Evolutionary conservation across 768 basidiomycete species (phyloP).

Genomic region (Rhodosporidiobolus odoratus): DNA sequence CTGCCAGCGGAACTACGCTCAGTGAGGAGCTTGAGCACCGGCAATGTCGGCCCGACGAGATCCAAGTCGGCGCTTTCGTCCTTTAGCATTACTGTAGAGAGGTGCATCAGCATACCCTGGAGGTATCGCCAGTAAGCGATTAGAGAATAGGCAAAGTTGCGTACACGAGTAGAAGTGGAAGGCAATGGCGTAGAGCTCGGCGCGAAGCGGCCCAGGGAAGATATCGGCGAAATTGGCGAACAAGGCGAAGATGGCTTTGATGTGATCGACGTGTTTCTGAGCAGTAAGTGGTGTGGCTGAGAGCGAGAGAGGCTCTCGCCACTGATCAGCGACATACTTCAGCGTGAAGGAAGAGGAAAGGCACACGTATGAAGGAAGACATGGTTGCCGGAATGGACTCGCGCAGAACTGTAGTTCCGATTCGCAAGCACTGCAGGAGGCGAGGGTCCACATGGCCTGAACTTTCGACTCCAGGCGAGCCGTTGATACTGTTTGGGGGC

Average conservation of each 20-base stretch:
- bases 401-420: constrained; percentile 74
- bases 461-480: neutral
- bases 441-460: constrained; percentile 38
- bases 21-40: constrained; percentile 69
- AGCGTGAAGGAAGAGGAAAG: constrained; percentile 18
- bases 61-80: constrained; percentile 77
- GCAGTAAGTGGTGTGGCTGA: constrained; percentile 48
- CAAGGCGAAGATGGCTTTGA: constrained; percentile 60
- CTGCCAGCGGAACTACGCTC: constrained; percentile 50
- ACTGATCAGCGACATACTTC: neutral
- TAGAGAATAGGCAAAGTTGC: constrained; percentile 26
- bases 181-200: constrained; percentile 73
- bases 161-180: constrained; percentile 73
- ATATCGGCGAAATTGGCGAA: constrained; percentile 59
- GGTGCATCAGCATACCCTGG: neutral
- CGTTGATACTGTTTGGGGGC: constrained; percentile 10
- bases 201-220: constrained; percentile 57
- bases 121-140: neutral
- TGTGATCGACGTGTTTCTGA: constrained; percentile 60
- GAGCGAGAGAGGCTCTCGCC: constrained; percentile 36
- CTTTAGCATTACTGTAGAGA: constrained; percentile 63
- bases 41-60: constrained; percentile 71
- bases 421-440: constrained; percentile 66
- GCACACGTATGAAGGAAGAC: constrained; percentile 38
- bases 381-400: constrained; percentile 56